Conservation (phyloP, 2,329 filamentous ascomycete genomes). For the Thielaviopsis euricoi region DNA sequence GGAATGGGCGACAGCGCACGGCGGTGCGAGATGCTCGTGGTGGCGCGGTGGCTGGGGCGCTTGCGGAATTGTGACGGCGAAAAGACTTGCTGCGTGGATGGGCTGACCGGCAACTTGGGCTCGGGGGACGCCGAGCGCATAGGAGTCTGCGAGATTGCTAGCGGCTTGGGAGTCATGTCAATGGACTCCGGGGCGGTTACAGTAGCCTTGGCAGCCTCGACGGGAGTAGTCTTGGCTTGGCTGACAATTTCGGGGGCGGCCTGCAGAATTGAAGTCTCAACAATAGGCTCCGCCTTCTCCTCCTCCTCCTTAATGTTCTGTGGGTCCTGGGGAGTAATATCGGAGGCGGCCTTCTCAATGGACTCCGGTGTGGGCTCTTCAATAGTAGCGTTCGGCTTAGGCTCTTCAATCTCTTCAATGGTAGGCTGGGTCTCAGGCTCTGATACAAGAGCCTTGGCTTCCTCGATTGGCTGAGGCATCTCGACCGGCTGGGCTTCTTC, state of each 20-base stretch:
- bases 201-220: neutral
- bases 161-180: neutral
- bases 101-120: neutral
- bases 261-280: neutral
- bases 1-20: slow-evolving; percentile 52
- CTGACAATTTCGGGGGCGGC: neutral
- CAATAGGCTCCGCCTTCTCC: neutral
- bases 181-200: neutral
- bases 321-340: neutral
- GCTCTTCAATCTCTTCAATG: neutral
- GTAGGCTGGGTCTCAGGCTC: neutral
- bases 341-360: neutral
- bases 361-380: neutral
- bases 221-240: neutral
- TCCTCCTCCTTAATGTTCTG: neutral
- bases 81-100: neutral
- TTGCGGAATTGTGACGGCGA: slow-evolving; percentile 21
- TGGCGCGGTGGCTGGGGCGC: slow-evolving; percentile 33
- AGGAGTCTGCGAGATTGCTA: neutral
- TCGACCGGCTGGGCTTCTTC: neutral
- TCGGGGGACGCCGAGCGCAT: neutral
- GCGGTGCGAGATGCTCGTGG: slow-evolving; percentile 34
- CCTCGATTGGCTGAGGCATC: neutral
- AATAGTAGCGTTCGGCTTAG: neutral
- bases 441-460: neutral